Conservation (phyloP, 257 asterid species). For the Solanum tarapatanum region DNA sequence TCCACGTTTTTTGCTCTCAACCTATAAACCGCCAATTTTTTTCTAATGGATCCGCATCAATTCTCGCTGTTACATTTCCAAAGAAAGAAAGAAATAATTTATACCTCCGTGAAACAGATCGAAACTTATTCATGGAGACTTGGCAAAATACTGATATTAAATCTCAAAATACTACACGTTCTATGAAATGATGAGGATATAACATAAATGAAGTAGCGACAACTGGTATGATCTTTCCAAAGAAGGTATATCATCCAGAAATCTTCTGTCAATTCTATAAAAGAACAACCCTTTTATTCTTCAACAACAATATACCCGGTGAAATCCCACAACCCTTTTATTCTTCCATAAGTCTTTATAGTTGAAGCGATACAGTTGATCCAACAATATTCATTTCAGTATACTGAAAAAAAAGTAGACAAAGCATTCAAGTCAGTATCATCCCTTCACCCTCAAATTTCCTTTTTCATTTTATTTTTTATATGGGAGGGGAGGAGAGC, state of each 20-base stretch:
- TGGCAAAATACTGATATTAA: not conserved
- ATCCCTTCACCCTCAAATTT: not conserved
- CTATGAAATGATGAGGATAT: not conserved
- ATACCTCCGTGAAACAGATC: not conserved
- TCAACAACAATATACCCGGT: not conserved
- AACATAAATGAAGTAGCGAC: not conserved
- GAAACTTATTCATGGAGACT: not conserved
- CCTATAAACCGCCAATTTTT: not conserved
- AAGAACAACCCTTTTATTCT: not conserved
- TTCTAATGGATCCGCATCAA: not conserved
- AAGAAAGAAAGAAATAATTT: not conserved
- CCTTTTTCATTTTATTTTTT: not conserved
- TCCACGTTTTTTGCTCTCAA: not conserved
- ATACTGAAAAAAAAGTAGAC: not conserved
- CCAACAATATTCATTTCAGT: not conserved
- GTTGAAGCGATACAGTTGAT: not conserved
- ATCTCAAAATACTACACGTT: not conserved
- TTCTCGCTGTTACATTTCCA: not conserved
- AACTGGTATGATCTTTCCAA: not conserved
- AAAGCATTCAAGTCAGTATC: not conserved
- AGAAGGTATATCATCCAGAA: not conserved
- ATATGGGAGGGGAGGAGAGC: not conserved
- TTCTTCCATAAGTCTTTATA: not conserved
- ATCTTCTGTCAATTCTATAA: not conserved
- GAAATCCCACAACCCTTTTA: not conserved